These are phyloP conservation scores for Globisporangium canariense DNA, from an alignment of 352 stramenopile genomes.

Conservation along the genomic window DNA sequence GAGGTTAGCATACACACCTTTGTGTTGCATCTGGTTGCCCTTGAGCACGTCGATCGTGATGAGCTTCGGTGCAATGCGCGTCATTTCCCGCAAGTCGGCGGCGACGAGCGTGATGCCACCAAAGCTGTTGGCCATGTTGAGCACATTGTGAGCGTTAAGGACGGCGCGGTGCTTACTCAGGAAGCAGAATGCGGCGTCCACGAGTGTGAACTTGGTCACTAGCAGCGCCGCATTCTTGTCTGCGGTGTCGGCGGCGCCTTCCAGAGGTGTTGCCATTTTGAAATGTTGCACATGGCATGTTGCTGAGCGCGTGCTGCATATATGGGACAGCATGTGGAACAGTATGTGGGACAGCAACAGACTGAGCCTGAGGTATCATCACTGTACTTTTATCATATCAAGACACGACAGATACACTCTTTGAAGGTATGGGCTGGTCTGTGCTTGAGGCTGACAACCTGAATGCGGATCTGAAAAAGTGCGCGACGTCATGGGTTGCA, in stretches of 20 bases:
- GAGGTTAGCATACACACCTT: conserved; percentile 13
- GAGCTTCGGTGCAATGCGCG: conserved; percentile 42
- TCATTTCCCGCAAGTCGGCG: conserved; percentile 38
- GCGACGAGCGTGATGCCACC: conserved; percentile 32
- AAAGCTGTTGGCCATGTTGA: conserved; percentile 64
- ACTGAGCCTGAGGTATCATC: too few relatives aligned
- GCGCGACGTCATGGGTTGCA: neutral
- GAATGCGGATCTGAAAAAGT: neutral
- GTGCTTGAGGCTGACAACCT: neutral
- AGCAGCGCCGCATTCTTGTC: conserved; percentile 4
- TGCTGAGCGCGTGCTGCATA: neutral
- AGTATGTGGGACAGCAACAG: too few relatives aligned
- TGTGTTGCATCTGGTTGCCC: conserved; percentile 28
- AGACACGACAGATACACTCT: neutral
- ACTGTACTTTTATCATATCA: neutral
- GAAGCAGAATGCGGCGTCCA: conserved; percentile 72
- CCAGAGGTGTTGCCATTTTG: conserved; percentile 2
- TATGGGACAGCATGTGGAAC: conserved; percentile 4
- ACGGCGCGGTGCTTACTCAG: conserved; percentile 40
- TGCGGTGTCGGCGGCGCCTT: neutral
- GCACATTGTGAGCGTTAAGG: conserved; percentile 46
- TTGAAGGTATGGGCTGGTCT: too few relatives aligned
- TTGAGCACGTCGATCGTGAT: conserved; percentile 31
- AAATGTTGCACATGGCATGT: neutral
- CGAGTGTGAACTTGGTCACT: conserved; percentile 49